Base-by-base conservation (phyloP, 75 land plant species). In the Selaginella tamariscina region DNA sequence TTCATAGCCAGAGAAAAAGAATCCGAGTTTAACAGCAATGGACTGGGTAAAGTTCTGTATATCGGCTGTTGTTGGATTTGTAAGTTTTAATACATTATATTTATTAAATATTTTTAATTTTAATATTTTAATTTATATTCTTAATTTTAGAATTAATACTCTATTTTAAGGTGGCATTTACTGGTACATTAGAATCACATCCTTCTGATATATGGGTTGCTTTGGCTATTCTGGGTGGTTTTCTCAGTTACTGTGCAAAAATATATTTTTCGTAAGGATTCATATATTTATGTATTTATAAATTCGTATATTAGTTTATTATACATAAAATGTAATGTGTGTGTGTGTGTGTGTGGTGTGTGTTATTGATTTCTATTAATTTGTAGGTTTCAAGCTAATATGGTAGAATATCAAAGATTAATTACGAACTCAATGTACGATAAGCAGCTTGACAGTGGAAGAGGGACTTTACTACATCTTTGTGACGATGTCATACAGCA, bases 1-100 rank as follows among this genome's bases (percentile, higher is more conserved):
- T 21, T 73, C 54, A 33, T 72, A 93, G 98, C 98, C 98, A 56
- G 98, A 89, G 75, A 93, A 93, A 82, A 89, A 87, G 80, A 93
- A 87, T 66, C 98, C 96, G 39, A 84, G 91, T 29, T 79, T 93
- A 70, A 93, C 98, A 32, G 93, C 98, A 22, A 82, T 87, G 86
- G 98, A 93, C 73, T 93, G 98, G 98, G 82, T 87, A 56, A 93
- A 89, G 66, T 85, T 89, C 65, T 65, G 83, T 22, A 65, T 77
- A 24, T 81, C 95, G 28, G 88, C 88, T 56, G 76, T 85, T 0
- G 72, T 93, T 70, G 95, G 98, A 27, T 71, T 93, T 86, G 98
- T 89, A 57, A 82, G 90, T 78, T 39, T 39, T n/a, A n/a, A n/a
- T n/a, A n/a, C n/a, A n/a, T n/a, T n/a, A n/a, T n/a, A n/a, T n/a